Evolutionary conservation across 768 basidiomycete genomes (phyloP).

Genomic region (Hericium rajendrae): DNA sequence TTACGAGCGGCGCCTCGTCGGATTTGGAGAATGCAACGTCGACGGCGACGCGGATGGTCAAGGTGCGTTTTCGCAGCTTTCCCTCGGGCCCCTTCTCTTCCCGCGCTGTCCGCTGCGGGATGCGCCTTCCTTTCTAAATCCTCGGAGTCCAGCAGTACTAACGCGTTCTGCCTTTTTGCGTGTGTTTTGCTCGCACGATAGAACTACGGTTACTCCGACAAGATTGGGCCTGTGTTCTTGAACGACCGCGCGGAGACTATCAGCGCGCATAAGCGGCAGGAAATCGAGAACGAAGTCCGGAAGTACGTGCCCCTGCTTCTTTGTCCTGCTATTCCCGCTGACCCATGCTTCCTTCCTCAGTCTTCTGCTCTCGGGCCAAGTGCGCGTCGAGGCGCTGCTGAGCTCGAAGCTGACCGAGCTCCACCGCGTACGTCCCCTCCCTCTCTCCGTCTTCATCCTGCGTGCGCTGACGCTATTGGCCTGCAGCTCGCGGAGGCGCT

Average conservation of each 20-base stretch:
- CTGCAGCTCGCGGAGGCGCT: conserved; percentile 78
- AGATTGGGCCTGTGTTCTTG: conserved; percentile 77
- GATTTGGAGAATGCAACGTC: conserved; percentile 76
- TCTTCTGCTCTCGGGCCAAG: conserved; percentile 45
- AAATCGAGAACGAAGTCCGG: conserved; percentile 84
- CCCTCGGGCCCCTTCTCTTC: not conserved
- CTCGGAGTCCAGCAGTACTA: no score
- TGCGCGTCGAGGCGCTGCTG: conserved; percentile 54
- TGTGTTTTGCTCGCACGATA: conserved; percentile 18
- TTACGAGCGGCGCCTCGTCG: conserved; percentile 87
- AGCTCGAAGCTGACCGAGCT: conserved; percentile 64
- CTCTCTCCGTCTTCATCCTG: not conserved
- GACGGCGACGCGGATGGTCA: conserved; percentile 81
- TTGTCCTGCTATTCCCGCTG: not conserved
- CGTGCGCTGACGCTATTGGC: not conserved
- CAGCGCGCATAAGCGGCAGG: conserved; percentile 67
- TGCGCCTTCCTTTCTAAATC: no score
- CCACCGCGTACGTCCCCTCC: conserved; percentile 44
- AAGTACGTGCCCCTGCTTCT: conserved; percentile 39
- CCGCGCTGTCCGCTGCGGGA: not conserved
- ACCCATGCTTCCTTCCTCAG: not conserved
- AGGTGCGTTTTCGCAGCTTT: conserved; percentile 38
- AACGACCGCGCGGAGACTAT: conserved; percentile 61
- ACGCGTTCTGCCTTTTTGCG: no score
- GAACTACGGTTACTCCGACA: conserved; percentile 71